These are phyloP conservation scores for Ramichloridium luteum DNA, from an alignment of 2,329 filamentous ascomycete species.

Conservation along the genomic window DNA sequence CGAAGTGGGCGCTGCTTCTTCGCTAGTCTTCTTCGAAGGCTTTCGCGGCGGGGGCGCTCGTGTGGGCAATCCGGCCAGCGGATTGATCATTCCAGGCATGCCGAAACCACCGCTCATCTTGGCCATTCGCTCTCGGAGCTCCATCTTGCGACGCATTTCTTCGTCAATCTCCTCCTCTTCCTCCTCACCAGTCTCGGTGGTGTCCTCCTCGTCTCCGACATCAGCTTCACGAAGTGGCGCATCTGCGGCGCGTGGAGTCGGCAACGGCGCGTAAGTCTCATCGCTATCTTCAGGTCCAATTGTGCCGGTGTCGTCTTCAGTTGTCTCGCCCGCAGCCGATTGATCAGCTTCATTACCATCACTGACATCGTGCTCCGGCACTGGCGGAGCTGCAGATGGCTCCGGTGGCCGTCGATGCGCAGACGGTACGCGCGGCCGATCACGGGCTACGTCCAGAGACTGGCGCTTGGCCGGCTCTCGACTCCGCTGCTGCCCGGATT, in stretches of 20 bases:
- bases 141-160: constrained; percentile 71
- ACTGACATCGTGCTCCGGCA: constrained; percentile 42
- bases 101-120: constrained; percentile 98
- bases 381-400: constrained; percentile 22
- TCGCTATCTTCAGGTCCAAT: constrained; percentile 66
- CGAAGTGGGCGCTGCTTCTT: constrained; percentile 19
- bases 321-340: constrained; percentile 49
- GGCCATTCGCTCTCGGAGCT: constrained; percentile 88
- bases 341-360: constrained; percentile 55
- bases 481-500: constrained; percentile 26
- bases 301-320: constrained; percentile 48
- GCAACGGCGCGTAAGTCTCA: constrained; percentile 37
- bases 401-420: constrained; percentile 26
- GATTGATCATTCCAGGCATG: constrained; percentile 87
- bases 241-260: constrained; percentile 29
- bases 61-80: constrained; percentile 51
- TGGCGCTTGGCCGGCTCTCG: constrained; percentile 24
- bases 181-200: constrained; percentile 35
- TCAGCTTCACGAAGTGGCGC: constrained; percentile 29
- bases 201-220: constrained; percentile 39
- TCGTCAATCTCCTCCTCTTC: constrained; percentile 77
- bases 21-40: constrained; percentile 30
- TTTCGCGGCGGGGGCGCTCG: constrained; percentile 43
- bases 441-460: constrained; percentile 27
- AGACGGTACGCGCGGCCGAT: constrained; percentile 26